phyloP scores from a whole-genome alignment of 345 rosid species.

The Eucalyptus microcorys region DNA sequence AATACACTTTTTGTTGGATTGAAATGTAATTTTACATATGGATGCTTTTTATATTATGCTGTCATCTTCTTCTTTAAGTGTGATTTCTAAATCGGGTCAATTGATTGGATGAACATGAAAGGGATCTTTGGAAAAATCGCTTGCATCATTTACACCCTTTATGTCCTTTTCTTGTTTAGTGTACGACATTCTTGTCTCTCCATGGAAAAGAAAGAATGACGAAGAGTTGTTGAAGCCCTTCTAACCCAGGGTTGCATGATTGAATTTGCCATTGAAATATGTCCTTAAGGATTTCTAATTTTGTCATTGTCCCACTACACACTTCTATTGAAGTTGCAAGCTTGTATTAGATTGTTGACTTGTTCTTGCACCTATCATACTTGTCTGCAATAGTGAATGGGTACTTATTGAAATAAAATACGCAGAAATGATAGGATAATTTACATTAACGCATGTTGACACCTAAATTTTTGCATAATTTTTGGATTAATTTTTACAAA shows the following conservation, averaged over 20 bases:
- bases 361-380: neutral
- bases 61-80: neutral
- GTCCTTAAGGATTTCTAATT: neutral
- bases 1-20: neutral
- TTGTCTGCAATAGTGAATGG: neutral
- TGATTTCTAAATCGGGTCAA: neutral
- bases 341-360: neutral
- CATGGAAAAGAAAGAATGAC: neutral
- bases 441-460: no score
- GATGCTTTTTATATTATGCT: neutral
- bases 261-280: neutral
- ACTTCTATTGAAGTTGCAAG: neutral
- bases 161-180: neutral
- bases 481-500: no score
- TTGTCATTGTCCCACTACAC: neutral
- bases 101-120: neutral
- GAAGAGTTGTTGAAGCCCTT: neutral
- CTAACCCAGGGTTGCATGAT: neutral
- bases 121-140: neutral
- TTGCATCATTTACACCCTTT: neutral
- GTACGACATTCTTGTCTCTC: fast-evolving
- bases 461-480: no score
- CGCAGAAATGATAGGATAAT: no score
- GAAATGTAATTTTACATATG: neutral
- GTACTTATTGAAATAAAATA: no score